These are phyloP conservation scores for Stephania cephalantha DNA, from an alignment of 164 flowering plant genomes.

Conservation along the genomic window DNA sequence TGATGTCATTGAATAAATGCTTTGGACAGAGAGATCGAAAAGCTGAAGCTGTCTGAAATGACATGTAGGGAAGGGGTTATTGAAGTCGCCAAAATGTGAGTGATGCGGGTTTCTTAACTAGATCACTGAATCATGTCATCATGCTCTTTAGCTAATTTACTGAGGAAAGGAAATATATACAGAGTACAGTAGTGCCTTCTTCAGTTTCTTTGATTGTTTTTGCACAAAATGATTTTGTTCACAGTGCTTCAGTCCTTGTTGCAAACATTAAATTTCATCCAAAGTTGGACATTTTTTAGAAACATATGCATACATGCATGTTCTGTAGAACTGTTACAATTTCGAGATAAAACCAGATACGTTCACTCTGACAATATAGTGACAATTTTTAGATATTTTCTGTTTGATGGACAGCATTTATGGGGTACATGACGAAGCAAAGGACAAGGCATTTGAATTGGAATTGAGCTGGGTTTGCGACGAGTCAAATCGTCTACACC, in stretches of 20 bases:
- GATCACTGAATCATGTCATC: not conserved
- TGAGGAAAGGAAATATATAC: not conserved
- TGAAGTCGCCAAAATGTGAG: constrained; percentile 93
- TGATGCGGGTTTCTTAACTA: not conserved
- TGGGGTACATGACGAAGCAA: constrained; percentile 91
- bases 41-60: constrained; percentile 87
- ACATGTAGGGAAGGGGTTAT: constrained; percentile 86
- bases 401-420: constrained; percentile 51
- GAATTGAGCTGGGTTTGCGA: constrained; percentile 99
- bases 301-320: not conserved
- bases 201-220: not conserved
- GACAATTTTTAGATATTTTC: not conserved
- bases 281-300: not conserved
- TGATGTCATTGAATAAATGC: constrained; percentile 3
- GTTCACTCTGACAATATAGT: too few species aligned
- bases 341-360: not conserved
- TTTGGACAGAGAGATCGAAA: constrained; percentile 76
- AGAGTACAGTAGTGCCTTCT: not conserved
- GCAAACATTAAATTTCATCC: not conserved
- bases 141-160: not conserved
- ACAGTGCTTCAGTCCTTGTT: not conserved
- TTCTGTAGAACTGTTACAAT: not conserved
- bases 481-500: constrained; percentile 82
- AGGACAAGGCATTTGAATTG: constrained; percentile 93
- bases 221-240: not conserved